Base-by-base conservation (phyloP, 2,329 filamentous ascomycete species). In the Xylaria sp. region DNA sequence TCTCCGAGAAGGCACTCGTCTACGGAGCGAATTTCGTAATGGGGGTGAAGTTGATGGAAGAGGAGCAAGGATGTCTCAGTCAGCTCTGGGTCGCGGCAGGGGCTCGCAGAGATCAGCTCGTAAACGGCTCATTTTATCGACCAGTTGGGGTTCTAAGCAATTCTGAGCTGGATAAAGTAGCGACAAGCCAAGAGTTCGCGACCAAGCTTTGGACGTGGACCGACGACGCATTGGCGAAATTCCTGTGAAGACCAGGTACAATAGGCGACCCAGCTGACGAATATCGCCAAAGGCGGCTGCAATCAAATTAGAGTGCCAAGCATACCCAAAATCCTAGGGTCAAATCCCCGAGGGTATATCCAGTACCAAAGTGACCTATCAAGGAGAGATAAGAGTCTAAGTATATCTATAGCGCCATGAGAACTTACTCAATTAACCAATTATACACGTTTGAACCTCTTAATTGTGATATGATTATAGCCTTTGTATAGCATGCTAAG, bases 1-100 rank as follows among this genome's bases (percentile, higher is more conserved):
- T 36, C 10, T 36, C 58, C 13, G 69, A 69, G 20, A 73, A 67
- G 42, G 54, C 59, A 0, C 33, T 74, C 5, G 66, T 77, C 2
- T 72, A 73, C 38, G 45, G 45, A 1, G 4, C 39, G 7, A 71
- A 68, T 50, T 50, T 63, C 33, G 0, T 74, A 3, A n/a, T 65
- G 36, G 69, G 73, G 1, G 44, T 61, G 1, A 20, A 22, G 0
- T 47, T 72, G 11, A 51, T 74, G 56, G 62, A 67, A 17, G 76
- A 78, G 1, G 75, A 80, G 42, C 71, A 81, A 63, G 81, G 81
- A 2, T 74, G 75, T 22, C 75, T 79, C 55, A 82, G 76, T 63
- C 78, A 81, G 69, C 69, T 83, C 9, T 84, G 81, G 80, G 77
- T 77, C 3, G 81, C 79, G 0, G 75, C 75, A 2, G 74, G 70